A percentile compares a stretch with the other conserved stretches of the same genome.
Evolutionary conservation across 1,284 basidiomycete genomes (phyloP).

Genomic region (Ceratobasidium sp.): DNA sequence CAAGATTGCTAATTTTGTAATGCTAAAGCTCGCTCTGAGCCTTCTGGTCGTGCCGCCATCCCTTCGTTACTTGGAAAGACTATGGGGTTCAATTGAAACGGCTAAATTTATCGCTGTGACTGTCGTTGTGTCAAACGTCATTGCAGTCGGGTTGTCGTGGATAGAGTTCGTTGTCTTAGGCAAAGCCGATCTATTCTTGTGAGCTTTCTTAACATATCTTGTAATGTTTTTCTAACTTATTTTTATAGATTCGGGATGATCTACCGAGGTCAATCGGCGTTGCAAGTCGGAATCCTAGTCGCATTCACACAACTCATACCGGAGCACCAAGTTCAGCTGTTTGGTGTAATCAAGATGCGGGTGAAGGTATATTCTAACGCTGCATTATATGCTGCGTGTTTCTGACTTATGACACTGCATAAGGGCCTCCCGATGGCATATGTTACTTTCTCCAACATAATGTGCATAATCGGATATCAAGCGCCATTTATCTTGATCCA

Average conservation of each 20-base stretch:
- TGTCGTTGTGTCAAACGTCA: slow-evolving; percentile 85
- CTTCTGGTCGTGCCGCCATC: slow-evolving; percentile 83
- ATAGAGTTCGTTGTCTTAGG: slow-evolving; percentile 76
- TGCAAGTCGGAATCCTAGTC: slow-evolving; percentile 91
- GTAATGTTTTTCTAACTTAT: slow-evolving; percentile 17
- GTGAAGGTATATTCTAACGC: slow-evolving; percentile 77
- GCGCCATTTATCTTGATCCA: slow-evolving; percentile 97
- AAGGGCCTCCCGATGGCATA: slow-evolving; percentile 94
- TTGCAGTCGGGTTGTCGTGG: slow-evolving; percentile 85
- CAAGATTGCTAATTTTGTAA: slow-evolving; percentile 44
- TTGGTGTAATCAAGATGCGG: slow-evolving; percentile 84
- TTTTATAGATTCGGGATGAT: slow-evolving; percentile 78
- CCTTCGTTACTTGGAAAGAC: slow-evolving; percentile 88
- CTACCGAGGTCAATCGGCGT: slow-evolving; percentile 91
- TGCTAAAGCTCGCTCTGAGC: slow-evolving; percentile 75
- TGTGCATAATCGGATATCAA: slow-evolving; percentile 88
- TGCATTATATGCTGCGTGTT: slow-evolving; percentile 20
- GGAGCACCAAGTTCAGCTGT: slow-evolving; percentile 94
- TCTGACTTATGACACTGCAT: slow-evolving; percentile 5
- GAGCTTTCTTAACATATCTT: slow-evolving; percentile 53
- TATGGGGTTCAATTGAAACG: slow-evolving; percentile 91
- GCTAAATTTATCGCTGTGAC: slow-evolving; percentile 86
- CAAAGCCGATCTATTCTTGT: slow-evolving; percentile 79
- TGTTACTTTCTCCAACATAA: slow-evolving; percentile 88
- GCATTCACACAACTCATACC: slow-evolving; percentile 98